A percentile compares a stretch with the other conserved stretches of the same genome.
phyloP scores from a whole-genome alignment of 1,284 basidiomycete genomes.

The Ustilago xerochloae region DNA sequence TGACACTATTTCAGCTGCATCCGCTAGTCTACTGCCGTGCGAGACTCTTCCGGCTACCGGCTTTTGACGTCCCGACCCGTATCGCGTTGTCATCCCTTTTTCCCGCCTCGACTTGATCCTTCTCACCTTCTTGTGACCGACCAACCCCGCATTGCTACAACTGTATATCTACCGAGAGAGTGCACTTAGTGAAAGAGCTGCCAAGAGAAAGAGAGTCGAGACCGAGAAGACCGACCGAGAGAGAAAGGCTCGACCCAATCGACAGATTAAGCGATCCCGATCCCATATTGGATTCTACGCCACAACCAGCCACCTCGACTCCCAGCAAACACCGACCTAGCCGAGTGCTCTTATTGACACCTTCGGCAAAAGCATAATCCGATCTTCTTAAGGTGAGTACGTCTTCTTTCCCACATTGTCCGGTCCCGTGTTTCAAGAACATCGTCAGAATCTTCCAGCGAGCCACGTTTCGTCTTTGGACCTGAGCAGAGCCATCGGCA shows the following conservation, averaged over 20 bases:
- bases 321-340: neutral
- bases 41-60: too few species aligned
- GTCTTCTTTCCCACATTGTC: neutral
- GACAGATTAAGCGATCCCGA: neutral
- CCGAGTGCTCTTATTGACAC: neutral
- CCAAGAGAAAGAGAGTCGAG: constrained; percentile 16
- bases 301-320: neutral
- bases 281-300: neutral
- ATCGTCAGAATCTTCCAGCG: neutral
- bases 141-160: neutral
- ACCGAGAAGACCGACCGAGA: neutral
- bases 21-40: too few species aligned
- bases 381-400: constrained; percentile 1
- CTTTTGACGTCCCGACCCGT: too few species aligned
- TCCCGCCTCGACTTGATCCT: constrained; percentile 2
- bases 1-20: too few species aligned
- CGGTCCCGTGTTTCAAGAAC: neutral
- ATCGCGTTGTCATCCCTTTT: neutral
- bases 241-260: neutral
- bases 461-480: neutral
- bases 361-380: neutral
- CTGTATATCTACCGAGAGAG: neutral
- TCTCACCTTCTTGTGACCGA: neutral
- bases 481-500: neutral
- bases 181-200: neutral